These are phyloP conservation scores for Coemansia sp. DNA, from an alignment of 371 early-diverging fungal species.

Conservation along the genomic window DNA sequence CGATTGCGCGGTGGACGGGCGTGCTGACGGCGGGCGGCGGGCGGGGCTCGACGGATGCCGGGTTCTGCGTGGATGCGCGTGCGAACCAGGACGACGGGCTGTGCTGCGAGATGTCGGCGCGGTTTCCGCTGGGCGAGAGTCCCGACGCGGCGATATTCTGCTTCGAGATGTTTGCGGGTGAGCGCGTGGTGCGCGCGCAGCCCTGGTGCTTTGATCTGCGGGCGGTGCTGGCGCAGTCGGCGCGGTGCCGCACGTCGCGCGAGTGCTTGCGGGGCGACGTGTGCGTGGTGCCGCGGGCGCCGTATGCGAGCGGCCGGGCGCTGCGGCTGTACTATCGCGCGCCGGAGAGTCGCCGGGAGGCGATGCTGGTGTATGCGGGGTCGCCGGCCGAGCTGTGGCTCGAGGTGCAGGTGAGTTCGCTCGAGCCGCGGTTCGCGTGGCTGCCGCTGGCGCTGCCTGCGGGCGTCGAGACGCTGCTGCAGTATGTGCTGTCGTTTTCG, in stretches of 20 bases:
- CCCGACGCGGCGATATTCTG: conserved; percentile 31
- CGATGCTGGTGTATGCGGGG: conserved; percentile 24
- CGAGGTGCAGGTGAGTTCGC: conserved; percentile 37
- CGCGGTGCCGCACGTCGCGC: conserved; percentile 1
- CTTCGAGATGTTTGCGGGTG: conserved; percentile 15
- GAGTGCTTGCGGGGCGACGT: not conserved
- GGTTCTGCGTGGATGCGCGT: conserved; percentile 18
- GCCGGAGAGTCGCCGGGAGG: not conserved
- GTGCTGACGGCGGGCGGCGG: conserved; percentile 21
- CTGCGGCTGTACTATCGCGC: conserved; percentile 20
- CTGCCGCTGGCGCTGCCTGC: conserved; percentile 14
- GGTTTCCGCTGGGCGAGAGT: conserved; percentile 39
- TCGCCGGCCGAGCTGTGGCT: conserved; percentile 25
- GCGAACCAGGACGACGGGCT: conserved; percentile 37
- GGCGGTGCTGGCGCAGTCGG: conserved; percentile 8
- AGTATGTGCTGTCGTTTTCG: conserved; percentile 73
- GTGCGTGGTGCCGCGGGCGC: conserved; percentile 36
- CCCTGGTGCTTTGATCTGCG: conserved; percentile 31
- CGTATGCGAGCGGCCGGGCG: conserved; percentile 23
- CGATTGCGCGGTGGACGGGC: conserved; percentile 30
- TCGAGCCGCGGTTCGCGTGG: conserved; percentile 20
- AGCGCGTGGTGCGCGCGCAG: not conserved
- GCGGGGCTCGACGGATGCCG: conserved; percentile 9
- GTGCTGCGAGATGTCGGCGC: conserved; percentile 41
- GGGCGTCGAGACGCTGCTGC: conserved; percentile 25